These are phyloP conservation scores for Leishmania tarentolae DNA, from an alignment of 208 protist species.

Conservation along the genomic window DNA sequence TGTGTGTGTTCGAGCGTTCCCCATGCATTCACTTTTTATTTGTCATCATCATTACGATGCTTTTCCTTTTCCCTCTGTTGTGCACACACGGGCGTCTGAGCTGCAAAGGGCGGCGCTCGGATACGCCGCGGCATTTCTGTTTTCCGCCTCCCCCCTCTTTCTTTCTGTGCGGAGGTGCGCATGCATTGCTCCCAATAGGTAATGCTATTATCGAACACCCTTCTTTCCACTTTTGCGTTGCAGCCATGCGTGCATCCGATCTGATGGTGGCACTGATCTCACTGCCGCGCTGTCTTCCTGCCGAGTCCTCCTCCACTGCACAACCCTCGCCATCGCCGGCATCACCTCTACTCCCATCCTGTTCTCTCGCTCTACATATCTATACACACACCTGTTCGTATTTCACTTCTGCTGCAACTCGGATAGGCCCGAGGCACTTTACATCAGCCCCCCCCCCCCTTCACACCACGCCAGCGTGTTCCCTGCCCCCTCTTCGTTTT, in stretches of 20 bases:
- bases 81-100: neutral
- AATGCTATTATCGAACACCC: neutral
- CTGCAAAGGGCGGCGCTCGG: neutral
- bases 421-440: neutral
- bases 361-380: neutral
- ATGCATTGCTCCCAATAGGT: neutral
- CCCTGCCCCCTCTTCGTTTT: neutral
- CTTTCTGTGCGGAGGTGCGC: neutral
- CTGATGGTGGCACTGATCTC: neutral
- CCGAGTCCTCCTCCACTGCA: neutral
- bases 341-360: neutral
- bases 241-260: neutral
- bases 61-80: neutral
- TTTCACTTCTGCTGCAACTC: neutral
- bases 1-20: neutral
- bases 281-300: neutral
- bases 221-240: neutral
- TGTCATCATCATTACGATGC: neutral
- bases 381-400: neutral
- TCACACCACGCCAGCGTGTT: neutral
- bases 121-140: neutral
- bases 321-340: neutral
- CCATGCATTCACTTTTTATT: neutral
- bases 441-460: neutral
- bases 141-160: neutral